phyloP scores from a whole-genome alignment of 768 basidiomycete species.

The Agaricus subrufescens region DNA sequence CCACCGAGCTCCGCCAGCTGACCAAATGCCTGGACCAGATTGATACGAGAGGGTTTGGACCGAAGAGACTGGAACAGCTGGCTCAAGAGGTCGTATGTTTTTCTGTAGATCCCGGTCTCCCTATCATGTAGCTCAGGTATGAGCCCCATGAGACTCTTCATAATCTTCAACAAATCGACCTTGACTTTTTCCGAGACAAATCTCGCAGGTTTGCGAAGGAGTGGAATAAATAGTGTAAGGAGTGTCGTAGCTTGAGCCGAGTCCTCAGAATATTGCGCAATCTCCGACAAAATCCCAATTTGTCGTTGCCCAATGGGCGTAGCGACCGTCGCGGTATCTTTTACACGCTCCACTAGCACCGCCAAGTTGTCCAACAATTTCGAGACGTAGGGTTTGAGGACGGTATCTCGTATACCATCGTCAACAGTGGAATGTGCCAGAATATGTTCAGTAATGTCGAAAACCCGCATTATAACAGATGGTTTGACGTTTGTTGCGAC shows the following conservation, averaged over 20 bases:
- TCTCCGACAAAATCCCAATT: slow-evolving; percentile 72
- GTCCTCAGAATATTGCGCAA: slow-evolving; percentile 72
- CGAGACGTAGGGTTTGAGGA: slow-evolving; percentile 69
- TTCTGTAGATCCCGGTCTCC: slow-evolving; percentile 37
- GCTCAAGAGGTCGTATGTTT: slow-evolving; percentile 64
- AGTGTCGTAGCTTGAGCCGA: slow-evolving; percentile 69
- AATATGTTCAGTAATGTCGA: slow-evolving; percentile 80
- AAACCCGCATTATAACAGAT: slow-evolving; percentile 69
- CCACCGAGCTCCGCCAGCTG: slow-evolving; percentile 33
- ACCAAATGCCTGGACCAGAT: slow-evolving; percentile 63
- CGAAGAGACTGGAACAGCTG: slow-evolving; percentile 75
- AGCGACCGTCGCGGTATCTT: slow-evolving; percentile 42
- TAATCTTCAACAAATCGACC: slow-evolving; percentile 70
- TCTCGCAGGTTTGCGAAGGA: slow-evolving; percentile 73
- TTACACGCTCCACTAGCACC: slow-evolving; percentile 59
- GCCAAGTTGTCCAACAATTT: slow-evolving; percentile 70
- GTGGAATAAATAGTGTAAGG: slow-evolving; percentile 67
- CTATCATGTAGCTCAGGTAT: slow-evolving; percentile 55
- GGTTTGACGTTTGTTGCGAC: slow-evolving; percentile 84
- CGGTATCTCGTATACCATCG: slow-evolving; percentile 38
- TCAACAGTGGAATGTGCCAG: slow-evolving; percentile 52
- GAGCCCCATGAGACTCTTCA: slow-evolving; percentile 60
- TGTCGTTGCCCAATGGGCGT: slow-evolving; percentile 76
- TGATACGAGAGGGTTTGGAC: slow-evolving; percentile 63
- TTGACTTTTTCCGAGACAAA: slow-evolving; percentile 85